Conservation (phyloP, 345 rosid genomes). For the Brassica cretica region DNA sequence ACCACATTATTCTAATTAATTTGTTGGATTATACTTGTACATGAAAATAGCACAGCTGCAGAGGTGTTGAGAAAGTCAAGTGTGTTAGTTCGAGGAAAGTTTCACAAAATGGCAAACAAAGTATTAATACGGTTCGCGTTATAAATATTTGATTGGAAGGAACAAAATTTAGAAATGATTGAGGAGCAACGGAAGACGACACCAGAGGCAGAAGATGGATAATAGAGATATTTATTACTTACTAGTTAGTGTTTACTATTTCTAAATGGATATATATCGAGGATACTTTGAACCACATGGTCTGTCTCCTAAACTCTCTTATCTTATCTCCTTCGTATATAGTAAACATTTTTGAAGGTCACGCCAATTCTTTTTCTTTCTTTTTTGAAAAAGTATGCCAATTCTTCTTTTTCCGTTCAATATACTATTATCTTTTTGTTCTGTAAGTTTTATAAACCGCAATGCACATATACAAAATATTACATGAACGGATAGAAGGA, state of each 20-base stretch:
- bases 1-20: conserved; percentile 9
- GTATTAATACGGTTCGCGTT: neutral
- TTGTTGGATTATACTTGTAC: neutral
- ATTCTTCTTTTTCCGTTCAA: neutral
- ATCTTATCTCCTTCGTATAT: conserved; percentile 19
- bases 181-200: conserved; percentile 28
- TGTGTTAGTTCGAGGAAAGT: neutral
- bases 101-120: neutral
- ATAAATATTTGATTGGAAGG: conserved; percentile 13
- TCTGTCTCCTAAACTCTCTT: conserved; percentile 24
- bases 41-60: conserved; percentile 1
- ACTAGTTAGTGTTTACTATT: conserved; percentile 9
- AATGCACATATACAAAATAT: neutral
- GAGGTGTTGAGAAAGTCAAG: conserved; percentile 5
- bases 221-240: neutral
- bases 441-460: neutral
- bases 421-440: neutral
- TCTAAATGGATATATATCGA: neutral
- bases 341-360: conserved; percentile 1
- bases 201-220: conserved; percentile 12
- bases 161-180: conserved; percentile 15
- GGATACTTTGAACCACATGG: conserved; percentile 32
- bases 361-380: neutral
- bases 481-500: neutral
- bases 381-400: neutral